Evolutionary conservation across 768 basidiomycete species (phyloP).

Genomic region (Psilocybe subaeruginosa): DNA sequence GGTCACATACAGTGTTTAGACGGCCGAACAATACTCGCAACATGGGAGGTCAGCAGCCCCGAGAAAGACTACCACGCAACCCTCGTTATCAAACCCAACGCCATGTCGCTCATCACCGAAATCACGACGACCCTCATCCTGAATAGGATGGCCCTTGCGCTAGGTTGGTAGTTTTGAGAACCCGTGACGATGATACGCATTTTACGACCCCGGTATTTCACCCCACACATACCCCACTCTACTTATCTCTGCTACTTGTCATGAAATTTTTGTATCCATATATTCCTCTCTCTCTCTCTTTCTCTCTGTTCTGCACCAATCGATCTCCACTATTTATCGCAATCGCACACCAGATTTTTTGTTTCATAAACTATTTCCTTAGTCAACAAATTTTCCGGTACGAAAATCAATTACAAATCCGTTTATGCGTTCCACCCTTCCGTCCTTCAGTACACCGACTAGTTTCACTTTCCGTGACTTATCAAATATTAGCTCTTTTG

Average conservation of each 20-base stretch:
- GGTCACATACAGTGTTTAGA: constrained; percentile 52
- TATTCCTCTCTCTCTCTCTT: constrained; percentile 6
- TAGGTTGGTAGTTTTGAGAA: constrained; percentile 50
- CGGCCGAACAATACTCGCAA: constrained; percentile 60
- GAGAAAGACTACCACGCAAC: constrained; percentile 61
- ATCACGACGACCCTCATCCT: constrained; percentile 75
- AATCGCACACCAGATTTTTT: not conserved
- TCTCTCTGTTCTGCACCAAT: not conserved
- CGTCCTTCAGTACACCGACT: no score
- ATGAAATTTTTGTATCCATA: constrained; percentile 19
- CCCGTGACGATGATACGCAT: not conserved
- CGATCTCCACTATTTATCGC: not conserved
- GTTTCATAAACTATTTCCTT: not conserved
- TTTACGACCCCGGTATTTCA: constrained; percentile 12
- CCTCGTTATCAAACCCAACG: constrained; percentile 59
- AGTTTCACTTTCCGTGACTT: no score
- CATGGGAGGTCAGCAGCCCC: constrained; percentile 67
- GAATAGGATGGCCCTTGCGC: constrained; percentile 67
- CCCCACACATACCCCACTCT: not conserved
- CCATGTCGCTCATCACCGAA: constrained; percentile 71
- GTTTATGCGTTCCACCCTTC: no score
- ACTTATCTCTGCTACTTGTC: constrained; percentile 1
- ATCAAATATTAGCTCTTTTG: no score
- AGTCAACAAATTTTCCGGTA: not conserved
- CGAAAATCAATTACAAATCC: not conserved